phyloP scores from a whole-genome alignment of 78 protist species.

The Monosiga brevicollis region DNA sequence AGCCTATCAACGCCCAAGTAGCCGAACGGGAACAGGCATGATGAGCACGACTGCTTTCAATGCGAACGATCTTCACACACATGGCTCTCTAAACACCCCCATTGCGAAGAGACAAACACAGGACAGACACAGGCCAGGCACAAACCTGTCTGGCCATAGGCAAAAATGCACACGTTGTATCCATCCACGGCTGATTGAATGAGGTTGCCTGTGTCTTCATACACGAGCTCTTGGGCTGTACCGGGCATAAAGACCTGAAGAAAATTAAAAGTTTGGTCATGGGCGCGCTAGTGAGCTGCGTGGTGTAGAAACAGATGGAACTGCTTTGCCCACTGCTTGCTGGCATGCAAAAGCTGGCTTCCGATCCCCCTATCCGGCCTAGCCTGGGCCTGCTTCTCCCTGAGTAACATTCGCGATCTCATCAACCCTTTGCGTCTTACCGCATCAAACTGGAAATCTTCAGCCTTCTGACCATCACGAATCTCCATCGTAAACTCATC shows the following conservation, averaged over 20 bases:
- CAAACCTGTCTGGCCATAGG: conserved; percentile 53
- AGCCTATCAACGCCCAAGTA: conserved; percentile 3
- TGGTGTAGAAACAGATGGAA: too few species aligned
- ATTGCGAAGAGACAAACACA: not conserved
- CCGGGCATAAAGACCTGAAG: conserved; percentile 7
- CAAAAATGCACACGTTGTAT: conserved; percentile 64
- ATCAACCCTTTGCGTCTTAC: too few species aligned
- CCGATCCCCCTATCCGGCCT: too few species aligned
- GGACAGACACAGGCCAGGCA: not conserved
- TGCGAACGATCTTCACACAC: not conserved
- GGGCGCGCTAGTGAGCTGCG: not conserved
- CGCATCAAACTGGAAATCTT: conserved; percentile 14
- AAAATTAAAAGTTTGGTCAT: conserved; percentile 9
- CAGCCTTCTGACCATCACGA: not conserved
- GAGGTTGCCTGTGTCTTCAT: conserved; percentile 29
- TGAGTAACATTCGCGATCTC: too few species aligned
- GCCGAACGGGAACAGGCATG: not conserved
- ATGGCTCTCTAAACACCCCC: not conserved
- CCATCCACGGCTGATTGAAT: conserved; percentile 60
- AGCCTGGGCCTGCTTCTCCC: too few species aligned
- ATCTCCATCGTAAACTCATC: conserved; percentile 23
- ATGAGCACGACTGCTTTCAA: too few species aligned
- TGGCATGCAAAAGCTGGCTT: too few species aligned
- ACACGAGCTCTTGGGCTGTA: conserved; percentile 40
- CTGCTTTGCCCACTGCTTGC: too few species aligned